These are phyloP conservation scores for Cicer yamashitae DNA, from an alignment of 306 rosid species.

Conservation along the genomic window DNA sequence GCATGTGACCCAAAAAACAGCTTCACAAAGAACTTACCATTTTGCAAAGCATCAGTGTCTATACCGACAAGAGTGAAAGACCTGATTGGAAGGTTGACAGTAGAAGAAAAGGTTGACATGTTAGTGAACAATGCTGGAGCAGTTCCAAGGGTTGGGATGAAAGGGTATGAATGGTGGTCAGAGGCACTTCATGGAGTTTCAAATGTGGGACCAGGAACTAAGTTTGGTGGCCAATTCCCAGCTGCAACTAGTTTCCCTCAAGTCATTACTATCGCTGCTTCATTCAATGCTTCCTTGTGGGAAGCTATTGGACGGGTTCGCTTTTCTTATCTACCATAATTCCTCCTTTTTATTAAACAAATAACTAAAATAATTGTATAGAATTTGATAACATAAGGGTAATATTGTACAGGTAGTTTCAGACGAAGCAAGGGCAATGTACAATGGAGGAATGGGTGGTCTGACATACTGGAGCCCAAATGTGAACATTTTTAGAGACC, in stretches of 20 bases:
- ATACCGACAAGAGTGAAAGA: slow-evolving; percentile 70
- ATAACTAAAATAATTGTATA: not conserved
- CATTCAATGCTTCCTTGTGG: slow-evolving; percentile 89
- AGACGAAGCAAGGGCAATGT: slow-evolving; percentile 96
- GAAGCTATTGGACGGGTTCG: slow-evolving; percentile 90
- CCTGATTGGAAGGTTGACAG: slow-evolving; percentile 68
- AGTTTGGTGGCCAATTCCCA: slow-evolving; percentile 66
- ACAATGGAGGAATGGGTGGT: slow-evolving; percentile 82
- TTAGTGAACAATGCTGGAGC: slow-evolving; percentile 70
- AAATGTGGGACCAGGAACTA: slow-evolving; percentile 85
- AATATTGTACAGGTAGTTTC: slow-evolving; percentile 76
- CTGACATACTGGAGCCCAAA: slow-evolving; percentile 95
- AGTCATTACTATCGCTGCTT: slow-evolving; percentile 92
- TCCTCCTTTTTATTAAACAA: too few relatives aligned
- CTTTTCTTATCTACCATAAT: not conserved
- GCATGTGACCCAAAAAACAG: slow-evolving; percentile 72
- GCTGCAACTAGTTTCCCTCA: slow-evolving; percentile 93
- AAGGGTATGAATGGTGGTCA: slow-evolving; percentile 97
- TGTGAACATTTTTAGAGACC: slow-evolving; percentile 83
- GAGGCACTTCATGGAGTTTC: slow-evolving; percentile 97
- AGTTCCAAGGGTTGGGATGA: slow-evolving; percentile 75
- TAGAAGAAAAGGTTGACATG: slow-evolving; percentile 75
- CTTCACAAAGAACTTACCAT: slow-evolving; percentile 49
- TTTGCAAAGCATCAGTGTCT: slow-evolving; percentile 54
- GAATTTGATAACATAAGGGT: too few relatives aligned